Evolutionary conservation across 257 asterid genomes (phyloP).

Genomic region (Thymus mandschuricus): DNA sequence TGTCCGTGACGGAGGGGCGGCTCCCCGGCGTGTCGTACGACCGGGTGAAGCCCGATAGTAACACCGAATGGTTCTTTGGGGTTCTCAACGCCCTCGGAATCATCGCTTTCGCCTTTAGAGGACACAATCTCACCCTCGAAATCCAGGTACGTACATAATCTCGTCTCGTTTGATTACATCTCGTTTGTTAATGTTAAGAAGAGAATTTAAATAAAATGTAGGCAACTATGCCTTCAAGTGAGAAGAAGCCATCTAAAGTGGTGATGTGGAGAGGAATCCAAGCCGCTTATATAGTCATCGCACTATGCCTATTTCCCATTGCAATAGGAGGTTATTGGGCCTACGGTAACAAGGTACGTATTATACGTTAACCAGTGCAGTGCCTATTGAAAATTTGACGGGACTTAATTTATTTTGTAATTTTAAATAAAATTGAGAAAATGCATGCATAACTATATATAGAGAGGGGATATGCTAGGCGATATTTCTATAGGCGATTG

Average conservation of each 20-base stretch:
- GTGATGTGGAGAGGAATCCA: conserved; percentile 45
- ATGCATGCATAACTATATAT: no score
- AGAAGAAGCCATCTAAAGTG: conserved; percentile 43
- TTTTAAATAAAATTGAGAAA: no score
- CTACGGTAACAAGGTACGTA: conserved; percentile 37
- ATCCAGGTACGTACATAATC: conserved; percentile 29
- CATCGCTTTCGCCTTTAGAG: conserved; percentile 43
- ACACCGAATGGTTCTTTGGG: conserved; percentile 29
- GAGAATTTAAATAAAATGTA: neutral
- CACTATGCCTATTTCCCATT: conserved; percentile 35
- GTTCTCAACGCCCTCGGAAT: conserved; percentile 37
- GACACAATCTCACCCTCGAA: conserved; percentile 41
- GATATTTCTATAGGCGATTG: no score
- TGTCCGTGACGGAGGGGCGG: conserved; percentile 36
- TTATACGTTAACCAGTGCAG: neutral
- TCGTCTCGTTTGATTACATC: no score
- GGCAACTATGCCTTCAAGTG: conserved; percentile 49
- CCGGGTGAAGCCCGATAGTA: conserved; percentile 14
- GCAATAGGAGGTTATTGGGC: conserved; percentile 46
- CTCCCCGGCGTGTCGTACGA: conserved; percentile 33
- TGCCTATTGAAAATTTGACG: no score
- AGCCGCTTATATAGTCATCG: conserved; percentile 33
- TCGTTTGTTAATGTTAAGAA: no score
- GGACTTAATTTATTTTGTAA: no score
- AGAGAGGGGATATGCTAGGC: no score